phyloP scores from a whole-genome alignment of 768 basidiomycete genomes.

The Cubamyces lactineus region DNA sequence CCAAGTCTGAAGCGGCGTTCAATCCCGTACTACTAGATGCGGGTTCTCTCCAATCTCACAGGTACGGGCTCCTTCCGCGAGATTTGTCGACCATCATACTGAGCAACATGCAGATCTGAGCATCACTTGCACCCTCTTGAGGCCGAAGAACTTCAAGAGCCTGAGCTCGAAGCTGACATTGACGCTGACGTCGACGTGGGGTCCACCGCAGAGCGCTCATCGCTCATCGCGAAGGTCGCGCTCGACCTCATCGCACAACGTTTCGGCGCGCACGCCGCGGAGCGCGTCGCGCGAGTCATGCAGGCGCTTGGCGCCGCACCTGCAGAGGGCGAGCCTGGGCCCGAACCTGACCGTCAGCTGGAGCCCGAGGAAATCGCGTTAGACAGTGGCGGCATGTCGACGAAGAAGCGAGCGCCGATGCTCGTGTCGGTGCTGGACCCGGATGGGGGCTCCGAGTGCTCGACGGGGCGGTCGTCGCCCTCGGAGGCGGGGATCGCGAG shows the following conservation, averaged over 20 bases:
- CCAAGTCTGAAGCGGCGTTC: too few relatives aligned
- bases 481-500: neutral
- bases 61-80: neutral
- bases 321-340: neutral
- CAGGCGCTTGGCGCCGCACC: neutral
- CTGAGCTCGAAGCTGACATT: neutral
- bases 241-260: constrained; percentile 3
- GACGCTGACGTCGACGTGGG: neutral
- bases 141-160: neutral
- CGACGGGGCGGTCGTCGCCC: too few relatives aligned
- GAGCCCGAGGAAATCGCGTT: neutral
- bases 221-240: neutral
- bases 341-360: neutral
- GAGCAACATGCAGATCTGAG: neutral
- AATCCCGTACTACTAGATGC: too few relatives aligned
- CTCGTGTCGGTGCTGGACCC: too few relatives aligned
- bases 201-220: neutral
- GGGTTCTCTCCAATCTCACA: too few relatives aligned
- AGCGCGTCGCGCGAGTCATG: neutral
- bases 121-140: neutral
- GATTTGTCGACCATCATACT: neutral
- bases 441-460: too few relatives aligned
- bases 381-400: neutral
- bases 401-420: neutral
- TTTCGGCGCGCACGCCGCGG: neutral